Conservation (phyloP, 179 eudicot species). For the Carnegiea gigantea region DNA sequence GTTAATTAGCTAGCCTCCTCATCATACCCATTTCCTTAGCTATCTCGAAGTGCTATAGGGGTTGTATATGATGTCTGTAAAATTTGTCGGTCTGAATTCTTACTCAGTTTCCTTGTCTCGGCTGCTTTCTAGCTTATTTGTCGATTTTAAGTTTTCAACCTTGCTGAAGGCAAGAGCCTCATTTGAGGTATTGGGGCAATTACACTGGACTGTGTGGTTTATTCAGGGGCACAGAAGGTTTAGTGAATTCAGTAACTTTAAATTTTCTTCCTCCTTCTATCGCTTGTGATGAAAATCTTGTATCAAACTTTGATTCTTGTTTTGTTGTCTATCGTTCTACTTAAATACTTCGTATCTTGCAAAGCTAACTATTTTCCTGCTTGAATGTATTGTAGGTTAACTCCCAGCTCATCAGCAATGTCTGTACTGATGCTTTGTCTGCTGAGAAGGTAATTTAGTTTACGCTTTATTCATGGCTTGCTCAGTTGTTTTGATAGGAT, state of each 20-base stretch:
- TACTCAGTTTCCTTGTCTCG: background rate
- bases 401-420: constrained; percentile 97
- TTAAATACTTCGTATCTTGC: background rate
- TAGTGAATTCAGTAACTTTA: background rate
- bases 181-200: background rate
- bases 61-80: background rate
- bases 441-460: constrained; percentile 84
- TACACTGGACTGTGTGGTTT: background rate
- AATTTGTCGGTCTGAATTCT: background rate
- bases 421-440: constrained; percentile 97
- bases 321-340: background rate
- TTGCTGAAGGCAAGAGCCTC: background rate
- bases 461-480: background rate
- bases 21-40: no score
- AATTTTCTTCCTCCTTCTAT: background rate
- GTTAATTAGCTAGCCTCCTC: background rate
- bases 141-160: background rate
- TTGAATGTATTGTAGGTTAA: constrained; percentile 55
- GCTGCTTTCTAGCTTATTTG: background rate
- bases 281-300: background rate
- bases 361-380: constrained; percentile 21
- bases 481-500: background rate
- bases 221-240: background rate
- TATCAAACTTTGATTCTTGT: background rate
- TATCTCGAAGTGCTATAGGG: background rate